These are phyloP conservation scores for Nicotiana undulata DNA, from an alignment of 257 asterid species.

Conservation along the genomic window DNA sequence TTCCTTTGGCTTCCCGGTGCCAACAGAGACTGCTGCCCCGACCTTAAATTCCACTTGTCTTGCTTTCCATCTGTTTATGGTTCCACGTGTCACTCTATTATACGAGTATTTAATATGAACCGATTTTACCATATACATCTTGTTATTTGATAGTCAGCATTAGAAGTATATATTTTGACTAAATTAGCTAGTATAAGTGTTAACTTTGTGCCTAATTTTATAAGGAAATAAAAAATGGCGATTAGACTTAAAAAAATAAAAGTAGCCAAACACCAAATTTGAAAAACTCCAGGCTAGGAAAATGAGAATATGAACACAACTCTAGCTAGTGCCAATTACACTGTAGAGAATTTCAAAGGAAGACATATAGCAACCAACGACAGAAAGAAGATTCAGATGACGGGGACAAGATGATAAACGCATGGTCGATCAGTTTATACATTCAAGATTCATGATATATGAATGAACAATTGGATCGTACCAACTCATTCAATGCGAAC, in stretches of 20 bases:
- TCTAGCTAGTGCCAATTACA: not conserved
- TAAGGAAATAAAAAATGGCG: not conserved
- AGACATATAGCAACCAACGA: not conserved
- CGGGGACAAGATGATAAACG: slow-evolving; percentile 19
- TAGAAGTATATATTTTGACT: no score
- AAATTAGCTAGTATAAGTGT: not conserved
- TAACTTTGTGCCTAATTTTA: not conserved
- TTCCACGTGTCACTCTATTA: no score
- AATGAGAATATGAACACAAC: not conserved
- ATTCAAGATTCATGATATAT: not conserved
- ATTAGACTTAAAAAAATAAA: not conserved
- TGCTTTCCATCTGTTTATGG: no score
- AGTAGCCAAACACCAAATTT: not conserved
- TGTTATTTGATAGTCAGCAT: no score
- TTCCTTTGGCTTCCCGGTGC: no score
- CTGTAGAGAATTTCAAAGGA: not conserved
- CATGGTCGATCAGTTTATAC: slow-evolving; percentile 37
- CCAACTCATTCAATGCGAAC: no score
- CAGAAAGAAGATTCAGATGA: not conserved
- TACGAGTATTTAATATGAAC: no score
- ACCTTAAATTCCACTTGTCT: no score
- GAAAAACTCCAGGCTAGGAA: not conserved
- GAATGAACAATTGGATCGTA: no score
- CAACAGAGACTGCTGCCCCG: no score
- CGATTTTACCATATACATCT: no score